Conservation (phyloP, 164 flowering plant species). For the Magnolia changhungtana region DNA sequence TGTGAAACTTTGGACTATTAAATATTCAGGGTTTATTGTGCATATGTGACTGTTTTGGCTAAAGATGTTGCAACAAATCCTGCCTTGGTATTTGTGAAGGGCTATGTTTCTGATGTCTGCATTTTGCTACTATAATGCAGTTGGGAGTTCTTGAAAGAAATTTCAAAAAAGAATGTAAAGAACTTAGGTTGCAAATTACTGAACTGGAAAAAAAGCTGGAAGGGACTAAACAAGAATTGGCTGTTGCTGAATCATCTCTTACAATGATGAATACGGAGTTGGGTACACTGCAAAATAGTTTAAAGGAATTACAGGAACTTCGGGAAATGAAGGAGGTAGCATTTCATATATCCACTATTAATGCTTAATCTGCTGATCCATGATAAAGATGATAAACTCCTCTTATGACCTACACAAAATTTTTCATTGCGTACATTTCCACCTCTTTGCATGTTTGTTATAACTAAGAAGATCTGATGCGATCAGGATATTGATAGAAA, state of each 20-base stretch:
- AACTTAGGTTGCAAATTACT: constrained; percentile 37
- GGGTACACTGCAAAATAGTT: constrained; percentile 48
- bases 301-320: constrained; percentile 83
- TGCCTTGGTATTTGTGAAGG: background rate
- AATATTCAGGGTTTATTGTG: background rate
- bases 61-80: background rate
- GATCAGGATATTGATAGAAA: constrained; percentile 91
- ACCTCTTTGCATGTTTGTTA: background rate
- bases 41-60: constrained; percentile 1
- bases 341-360: background rate
- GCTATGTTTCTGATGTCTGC: background rate
- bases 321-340: constrained; percentile 96
- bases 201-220: constrained; percentile 76
- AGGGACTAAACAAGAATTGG: constrained; percentile 42
- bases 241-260: constrained; percentile 47
- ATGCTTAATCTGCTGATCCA: background rate
- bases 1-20: background rate
- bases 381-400: no score
- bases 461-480: background rate
- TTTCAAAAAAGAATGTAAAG: constrained; percentile 60
- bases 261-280: constrained; percentile 46
- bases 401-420: background rate
- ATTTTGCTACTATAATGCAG: constrained; percentile 35
- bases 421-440: background rate
- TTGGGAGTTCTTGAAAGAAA: constrained; percentile 42